Evolutionary conservation across 192 early-diverging fungal species (phyloP), one percentile per base, ranked within the genome.

Genomic region (Backusella australiensis): DNA sequence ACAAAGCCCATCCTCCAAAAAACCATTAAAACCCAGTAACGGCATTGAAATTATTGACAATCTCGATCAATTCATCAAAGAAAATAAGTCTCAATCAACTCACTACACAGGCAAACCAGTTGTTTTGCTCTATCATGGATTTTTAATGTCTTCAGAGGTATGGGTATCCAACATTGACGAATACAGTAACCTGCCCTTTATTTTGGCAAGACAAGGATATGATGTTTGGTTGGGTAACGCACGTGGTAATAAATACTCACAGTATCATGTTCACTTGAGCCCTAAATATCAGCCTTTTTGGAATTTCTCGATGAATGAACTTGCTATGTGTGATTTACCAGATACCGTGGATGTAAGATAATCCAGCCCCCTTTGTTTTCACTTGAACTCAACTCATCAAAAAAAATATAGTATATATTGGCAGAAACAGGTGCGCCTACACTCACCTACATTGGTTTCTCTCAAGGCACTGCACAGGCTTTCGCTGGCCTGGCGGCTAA

Each of bases 211-310:
- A 68, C 92, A 91, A 8, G 93, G 93, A 52, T 98, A 95, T 82
- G 97, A 98, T 82, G 97, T 99, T 0, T 99, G 97, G 97, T 78
- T 99, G 7, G 96, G 95, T 29, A 98, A 99, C 79, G 91, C 94
- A 26, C 86, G 97, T 29, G 97, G 96, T 15, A 97, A 97, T 86
- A 98, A 98, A 83, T 97, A 97, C 80, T 91, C 91, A 52, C 94
- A 93, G 79, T 95, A 94, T 74, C 94, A 98, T 77, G 79, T 89
- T 46, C 88, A 80, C 19, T 84, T 88, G 41, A 90, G 85, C 36
- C 90, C 93, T 0, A 80, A 84, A 46, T 87, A 95, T 71, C 85
- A 88, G 67, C 82, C 83, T 38, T 96, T 96, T 78, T 99, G 97
- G 97, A 89, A 98, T 81, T 99, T 96, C 83, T 94, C 93, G 2